Evolutionary conservation across 208 protist species (phyloP).

Genomic region (Acanthamoeba healyi): DNA sequence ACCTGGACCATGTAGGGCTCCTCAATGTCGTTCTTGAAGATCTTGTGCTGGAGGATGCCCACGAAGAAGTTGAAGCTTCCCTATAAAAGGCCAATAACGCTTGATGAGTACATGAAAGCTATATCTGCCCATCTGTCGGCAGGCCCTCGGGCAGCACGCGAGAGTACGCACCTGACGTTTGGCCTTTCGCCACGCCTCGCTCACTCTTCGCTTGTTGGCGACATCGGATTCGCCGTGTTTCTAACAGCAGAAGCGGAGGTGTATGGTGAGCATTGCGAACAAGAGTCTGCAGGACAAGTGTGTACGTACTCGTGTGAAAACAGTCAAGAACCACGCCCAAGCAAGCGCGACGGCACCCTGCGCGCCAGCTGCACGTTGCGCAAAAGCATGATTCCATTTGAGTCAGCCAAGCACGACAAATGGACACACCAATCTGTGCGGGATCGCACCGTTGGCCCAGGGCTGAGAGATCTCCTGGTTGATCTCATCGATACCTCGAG

Average conservation of each 20-base stretch:
- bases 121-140: background rate
- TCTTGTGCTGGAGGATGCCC: background rate
- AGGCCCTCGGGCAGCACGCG: no score
- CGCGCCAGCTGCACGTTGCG: background rate
- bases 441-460: background rate
- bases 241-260: background rate
- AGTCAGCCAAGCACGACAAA: background rate
- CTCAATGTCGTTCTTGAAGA: conserved; percentile 13
- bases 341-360: conserved; percentile 42
- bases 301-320: background rate
- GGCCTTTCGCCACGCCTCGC: conserved; percentile 59
- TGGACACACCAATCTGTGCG: background rate
- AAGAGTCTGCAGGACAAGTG: background rate
- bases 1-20: conserved; percentile 22
- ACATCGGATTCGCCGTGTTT: conserved; percentile 13
- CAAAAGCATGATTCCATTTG: background rate
- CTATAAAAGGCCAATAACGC: background rate
- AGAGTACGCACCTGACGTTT: conserved; percentile 7
- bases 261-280: background rate
- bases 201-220: conserved; percentile 27
- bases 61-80: conserved; percentile 67
- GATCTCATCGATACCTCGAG: conserved; percentile 38
- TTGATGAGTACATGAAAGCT: background rate
- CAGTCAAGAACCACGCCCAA: conserved; percentile 20
- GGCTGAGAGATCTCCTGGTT: conserved; percentile 35